Base-by-base conservation (phyloP, 2,329 filamentous ascomycete species). In the Hypoxylon sp. region DNA sequence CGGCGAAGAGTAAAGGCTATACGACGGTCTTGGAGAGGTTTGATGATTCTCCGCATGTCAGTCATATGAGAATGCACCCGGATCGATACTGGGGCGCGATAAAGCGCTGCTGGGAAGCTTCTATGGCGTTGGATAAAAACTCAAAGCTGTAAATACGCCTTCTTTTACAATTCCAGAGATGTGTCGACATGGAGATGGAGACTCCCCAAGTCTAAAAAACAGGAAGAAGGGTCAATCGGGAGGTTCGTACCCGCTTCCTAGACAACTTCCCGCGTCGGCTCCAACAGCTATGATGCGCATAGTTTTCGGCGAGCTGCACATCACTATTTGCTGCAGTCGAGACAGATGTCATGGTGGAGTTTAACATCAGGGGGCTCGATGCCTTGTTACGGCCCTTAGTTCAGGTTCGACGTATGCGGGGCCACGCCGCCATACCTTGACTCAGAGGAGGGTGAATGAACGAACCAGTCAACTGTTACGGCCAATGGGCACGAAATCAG, bases 21-120 rank as follows among this genome's bases (percentile, higher is more conserved):
- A 72, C 74, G 21, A 82, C 84, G 1, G 78, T 81, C 1, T 77
- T 80, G 19, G 84, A 86, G 61, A 71, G 83, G 29, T 91, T 91
- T 66, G 81, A 87, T 52, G 84, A 83, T 3, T 88, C 84, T 52
- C 78, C 82, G 1, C 88, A 91, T 74, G 88, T 89, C 16, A 87
- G 85, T 1, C 87, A 90, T 72, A 84, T 90, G 78, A 79, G 84
- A 16, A 77, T 82, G 74, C 83, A 88, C 59, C 82, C 84, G 0
- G 81, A 81, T 30, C 80, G 83, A 73, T 91, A 91, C 72, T 91
- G 88, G 88, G 73, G 69, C 1, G 75, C 80, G 0, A 82, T 85
- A 30, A 51, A 69, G 25, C 58, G 61, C 2, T 71, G 71, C 21
- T 78, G 77, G 77, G 70, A 70, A 39, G 48, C 62, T 7, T 65